Percentiles rank a stretch among this genome's conserved stretches.
Conservation (phyloP, 1,284 basidiomycete genomes). For the Pulveroboletus sp. region DNA sequence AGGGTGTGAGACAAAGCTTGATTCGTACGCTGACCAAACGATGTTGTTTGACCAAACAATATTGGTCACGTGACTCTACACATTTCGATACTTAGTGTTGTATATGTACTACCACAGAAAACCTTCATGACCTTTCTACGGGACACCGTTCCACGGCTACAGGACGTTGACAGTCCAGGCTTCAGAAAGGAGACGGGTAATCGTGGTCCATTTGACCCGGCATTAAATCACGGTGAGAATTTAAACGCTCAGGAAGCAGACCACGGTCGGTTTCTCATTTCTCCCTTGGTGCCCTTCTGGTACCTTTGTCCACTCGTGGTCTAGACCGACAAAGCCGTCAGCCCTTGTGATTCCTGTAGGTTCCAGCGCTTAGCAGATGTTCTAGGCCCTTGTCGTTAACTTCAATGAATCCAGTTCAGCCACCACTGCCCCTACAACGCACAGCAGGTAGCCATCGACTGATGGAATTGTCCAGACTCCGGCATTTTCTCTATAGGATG, state of each 20-base stretch:
- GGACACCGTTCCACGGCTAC: too few species aligned
- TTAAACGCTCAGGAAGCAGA: neutral
- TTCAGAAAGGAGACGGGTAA: too few species aligned
- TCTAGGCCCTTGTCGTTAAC: constrained; percentile 15
- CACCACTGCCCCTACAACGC: neutral
- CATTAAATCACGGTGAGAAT: neutral
- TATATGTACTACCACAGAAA: too few species aligned
- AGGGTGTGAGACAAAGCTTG: neutral
- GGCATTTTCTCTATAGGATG: neutral
- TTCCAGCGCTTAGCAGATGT: neutral
- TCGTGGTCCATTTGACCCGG: neutral
- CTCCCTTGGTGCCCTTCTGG: neutral
- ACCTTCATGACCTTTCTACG: too few species aligned
- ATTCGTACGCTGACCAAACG: constrained; percentile 15
- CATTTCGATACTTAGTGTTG: too few species aligned
- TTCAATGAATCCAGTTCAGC: neutral
- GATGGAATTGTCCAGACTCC: constrained; percentile 14
- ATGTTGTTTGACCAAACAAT: constrained; percentile 22
- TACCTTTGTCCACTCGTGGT: constrained; percentile 1
- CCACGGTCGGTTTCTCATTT: neutral
- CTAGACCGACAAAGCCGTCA: constrained; percentile 4
- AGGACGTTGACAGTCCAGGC: too few species aligned
- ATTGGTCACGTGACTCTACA: constrained; percentile 2
- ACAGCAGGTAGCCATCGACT: constrained; percentile 9
- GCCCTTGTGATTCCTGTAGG: constrained; percentile 9